Base-by-base conservation (phyloP, 345 rosid genomes). In the Punica granatum region DNA sequence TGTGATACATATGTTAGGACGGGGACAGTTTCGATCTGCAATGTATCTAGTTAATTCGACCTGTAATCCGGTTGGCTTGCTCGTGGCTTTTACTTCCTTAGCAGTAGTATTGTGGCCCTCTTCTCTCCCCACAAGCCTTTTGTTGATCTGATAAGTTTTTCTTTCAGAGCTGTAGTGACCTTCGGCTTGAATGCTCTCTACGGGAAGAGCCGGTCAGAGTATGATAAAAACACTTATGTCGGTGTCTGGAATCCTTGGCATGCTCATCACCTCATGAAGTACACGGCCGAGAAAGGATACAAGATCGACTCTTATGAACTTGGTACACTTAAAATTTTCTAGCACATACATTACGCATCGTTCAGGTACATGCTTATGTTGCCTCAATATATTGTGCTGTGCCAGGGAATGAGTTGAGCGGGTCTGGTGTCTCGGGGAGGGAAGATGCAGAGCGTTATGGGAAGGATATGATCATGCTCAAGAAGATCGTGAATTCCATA, bases 371-470 rank as follows among this genome's bases (percentile, higher is more conserved):
- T 62, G 35, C 15, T 31, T 2, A 43, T 1, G 30, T 67, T 48
- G 15, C 11, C 56, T 3, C 15, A 49, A 49, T 12, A 1, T 0
- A 59, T 12, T 43, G 41, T 44, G 34, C 10, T 33, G 11, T 53
- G 25, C 23, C 66, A 82, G 91, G 93, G 39, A 85, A 85, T 73
- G 90, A 88, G 80, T 70, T 88, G 23, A 74, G 85, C 61, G 75
- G 68, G 32, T 62, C 79, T 42, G 89, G 87, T 66, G 85, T 83
- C 5, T 26, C 82, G 12, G 89, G 85, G 46, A 80, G 76, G 61
- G 6, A 83, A 1, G 69, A 60, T 0, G 77, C 79, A 4, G 70
- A 72, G 9, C 81, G 80, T 30, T 87, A 85, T 51, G 86, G 71
- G 1, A 74, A 71, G 63, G 85, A 85, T 68, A 64, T 75, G 4